These are phyloP conservation scores for Solanum chaucha DNA, from an alignment of 257 asterid genomes.

Conservation along the genomic window DNA sequence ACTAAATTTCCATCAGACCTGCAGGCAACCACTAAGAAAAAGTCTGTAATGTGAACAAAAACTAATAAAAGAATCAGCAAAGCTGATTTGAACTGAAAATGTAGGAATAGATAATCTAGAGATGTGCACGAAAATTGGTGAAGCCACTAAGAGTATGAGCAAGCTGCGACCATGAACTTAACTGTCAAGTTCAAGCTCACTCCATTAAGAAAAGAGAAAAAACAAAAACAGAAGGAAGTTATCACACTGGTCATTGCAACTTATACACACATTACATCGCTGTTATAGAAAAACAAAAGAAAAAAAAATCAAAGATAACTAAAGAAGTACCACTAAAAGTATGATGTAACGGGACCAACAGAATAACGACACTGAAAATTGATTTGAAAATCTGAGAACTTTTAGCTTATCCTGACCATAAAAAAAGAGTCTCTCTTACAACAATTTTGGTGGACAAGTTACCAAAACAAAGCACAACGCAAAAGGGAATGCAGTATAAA, in stretches of 20 bases:
- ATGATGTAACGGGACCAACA: neutral
- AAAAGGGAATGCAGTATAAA: neutral
- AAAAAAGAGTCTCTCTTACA: neutral
- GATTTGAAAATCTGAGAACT: neutral
- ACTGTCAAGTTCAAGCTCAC: neutral
- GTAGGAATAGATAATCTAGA: neutral
- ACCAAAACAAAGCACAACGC: neutral
- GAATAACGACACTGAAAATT: neutral
- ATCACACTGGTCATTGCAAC: neutral
- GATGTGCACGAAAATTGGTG: neutral
- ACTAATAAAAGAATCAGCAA: neutral
- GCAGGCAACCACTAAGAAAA: conserved; percentile 8
- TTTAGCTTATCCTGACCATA: neutral
- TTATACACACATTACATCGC: neutral
- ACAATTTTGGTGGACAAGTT: neutral
- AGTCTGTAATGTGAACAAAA: neutral
- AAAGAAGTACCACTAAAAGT: neutral
- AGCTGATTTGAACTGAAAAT: neutral
- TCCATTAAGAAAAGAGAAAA: neutral
- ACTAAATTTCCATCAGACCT: conserved; percentile 85
- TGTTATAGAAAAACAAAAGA: neutral
- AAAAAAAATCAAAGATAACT: neutral
- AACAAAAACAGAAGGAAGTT: neutral
- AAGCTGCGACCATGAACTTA: neutral
- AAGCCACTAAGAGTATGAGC: neutral